Conservation (phyloP, 2,329 filamentous ascomycete species). For the Chaetomium strumarium region DNA sequence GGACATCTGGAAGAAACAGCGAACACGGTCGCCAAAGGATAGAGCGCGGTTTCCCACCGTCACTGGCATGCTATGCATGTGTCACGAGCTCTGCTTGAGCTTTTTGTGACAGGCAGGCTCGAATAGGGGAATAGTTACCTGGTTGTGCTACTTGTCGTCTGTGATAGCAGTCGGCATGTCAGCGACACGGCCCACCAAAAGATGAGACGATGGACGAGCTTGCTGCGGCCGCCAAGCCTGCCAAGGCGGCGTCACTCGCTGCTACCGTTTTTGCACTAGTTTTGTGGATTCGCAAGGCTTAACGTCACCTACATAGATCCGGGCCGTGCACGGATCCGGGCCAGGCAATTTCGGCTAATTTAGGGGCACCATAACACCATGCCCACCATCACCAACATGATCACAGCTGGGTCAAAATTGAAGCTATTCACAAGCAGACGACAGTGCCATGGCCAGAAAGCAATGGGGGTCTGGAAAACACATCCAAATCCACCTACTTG, state of each 20-base stretch:
- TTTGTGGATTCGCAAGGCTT: conserved; percentile 14
- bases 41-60: neutral
- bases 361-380: no score
- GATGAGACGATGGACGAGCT: neutral
- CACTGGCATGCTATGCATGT: neutral
- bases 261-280: conserved; percentile 18
- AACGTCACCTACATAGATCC: no score
- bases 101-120: neutral
- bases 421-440: no score
- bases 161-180: neutral
- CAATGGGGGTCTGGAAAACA: no score
- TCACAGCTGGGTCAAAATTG: no score
- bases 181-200: neutral
- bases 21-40: neutral
- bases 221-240: conserved; percentile 4
- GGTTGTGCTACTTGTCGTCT: neutral
- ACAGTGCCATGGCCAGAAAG: no score
- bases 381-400: no score
- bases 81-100: neutral
- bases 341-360: no score
- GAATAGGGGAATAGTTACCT: no score
- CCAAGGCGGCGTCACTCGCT: neutral
- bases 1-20: neutral
- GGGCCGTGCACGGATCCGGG: no score
- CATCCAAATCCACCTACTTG: no score